phyloP scores from a whole-genome alignment of 1,284 basidiomycete species.

The Cryptococcus sp. region DNA sequence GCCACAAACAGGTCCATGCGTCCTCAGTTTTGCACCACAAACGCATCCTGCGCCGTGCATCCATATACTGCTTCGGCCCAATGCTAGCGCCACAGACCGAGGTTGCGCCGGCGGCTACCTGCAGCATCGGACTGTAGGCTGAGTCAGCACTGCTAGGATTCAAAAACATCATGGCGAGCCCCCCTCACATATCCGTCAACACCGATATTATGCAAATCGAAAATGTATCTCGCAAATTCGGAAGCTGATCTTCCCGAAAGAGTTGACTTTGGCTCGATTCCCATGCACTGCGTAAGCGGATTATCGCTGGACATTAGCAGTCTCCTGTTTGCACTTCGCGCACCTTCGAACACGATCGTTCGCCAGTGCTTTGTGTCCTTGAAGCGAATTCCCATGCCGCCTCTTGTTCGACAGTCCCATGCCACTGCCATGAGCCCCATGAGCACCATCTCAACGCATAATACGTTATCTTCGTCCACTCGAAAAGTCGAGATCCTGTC shows the following conservation, averaged over 20 bases:
- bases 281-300: conserved; percentile 27
- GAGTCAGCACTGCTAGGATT: not conserved
- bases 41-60: conserved; percentile 35
- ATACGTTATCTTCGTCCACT: conserved; percentile 34
- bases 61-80: conserved; percentile 36
- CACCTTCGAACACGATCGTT: conserved; percentile 32
- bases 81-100: conserved; percentile 38
- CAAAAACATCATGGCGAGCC: not conserved
- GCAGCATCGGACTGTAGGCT: conserved; percentile 39
- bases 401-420: conserved; percentile 45
- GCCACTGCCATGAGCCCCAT: conserved; percentile 41
- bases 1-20: conserved; percentile 48
- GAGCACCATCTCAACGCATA: conserved; percentile 37
- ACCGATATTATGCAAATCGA: conserved; percentile 44
- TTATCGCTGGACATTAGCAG: conserved; percentile 2
- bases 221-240: conserved; percentile 42
- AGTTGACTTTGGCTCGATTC: too few relatives aligned
- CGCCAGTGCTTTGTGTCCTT: conserved; percentile 45
- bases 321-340: not conserved
- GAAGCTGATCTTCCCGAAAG: not conserved
- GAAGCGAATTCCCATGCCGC: conserved; percentile 45
- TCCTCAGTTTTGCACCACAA: conserved; percentile 44
- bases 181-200: conserved; percentile 41
- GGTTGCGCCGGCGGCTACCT: conserved; percentile 40
- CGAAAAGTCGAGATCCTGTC: conserved; percentile 24